phyloP scores from a whole-genome alignment of 768 basidiomycete species.

The Megacollybia marginata region DNA sequence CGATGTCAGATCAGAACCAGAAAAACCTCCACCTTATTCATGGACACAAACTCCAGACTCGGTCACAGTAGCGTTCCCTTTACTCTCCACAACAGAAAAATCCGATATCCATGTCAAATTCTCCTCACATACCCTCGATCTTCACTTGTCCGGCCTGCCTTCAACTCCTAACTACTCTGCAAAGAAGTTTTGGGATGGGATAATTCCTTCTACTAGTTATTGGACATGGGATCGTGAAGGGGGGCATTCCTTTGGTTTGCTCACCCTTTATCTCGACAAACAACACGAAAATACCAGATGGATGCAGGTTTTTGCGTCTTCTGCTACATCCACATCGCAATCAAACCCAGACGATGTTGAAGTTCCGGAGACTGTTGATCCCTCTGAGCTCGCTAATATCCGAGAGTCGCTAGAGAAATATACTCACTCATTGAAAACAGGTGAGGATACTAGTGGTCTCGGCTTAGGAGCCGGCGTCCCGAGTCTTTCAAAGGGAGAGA shows the following conservation, averaged over 20 bases:
- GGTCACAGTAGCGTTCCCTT: conserved; percentile 74
- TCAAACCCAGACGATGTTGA: conserved; percentile 42
- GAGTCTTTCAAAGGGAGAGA: conserved; percentile 79
- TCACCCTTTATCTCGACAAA: conserved; percentile 86
- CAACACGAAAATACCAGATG: conserved; percentile 76
- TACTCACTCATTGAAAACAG: conserved; percentile 53
- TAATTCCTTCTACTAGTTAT: conserved; percentile 72
- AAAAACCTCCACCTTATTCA: conserved; percentile 74
- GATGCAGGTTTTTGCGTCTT: conserved; percentile 73
- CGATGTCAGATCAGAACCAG: conserved; percentile 21
- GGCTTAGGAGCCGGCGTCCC: conserved; percentile 67
- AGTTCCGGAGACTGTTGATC: conserved; percentile 84
- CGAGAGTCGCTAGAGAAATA: conserved; percentile 83
- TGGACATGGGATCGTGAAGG: conserved; percentile 91
- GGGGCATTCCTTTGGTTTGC: conserved; percentile 55
- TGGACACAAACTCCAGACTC: conserved; percentile 89
- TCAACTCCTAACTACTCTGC: conserved; percentile 30
- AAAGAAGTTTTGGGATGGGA: conserved; percentile 66
- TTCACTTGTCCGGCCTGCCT: conserved; percentile 43
- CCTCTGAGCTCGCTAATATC: conserved; percentile 72
- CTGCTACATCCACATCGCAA: conserved; percentile 21
- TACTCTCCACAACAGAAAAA: conserved; percentile 65
- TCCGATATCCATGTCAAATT: conserved; percentile 62
- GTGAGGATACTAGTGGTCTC: conserved; percentile 53
- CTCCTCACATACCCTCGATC: conserved; percentile 53